Conservation (phyloP, 75 land plant species). For the Pseudotsuga menziesii region DNA sequence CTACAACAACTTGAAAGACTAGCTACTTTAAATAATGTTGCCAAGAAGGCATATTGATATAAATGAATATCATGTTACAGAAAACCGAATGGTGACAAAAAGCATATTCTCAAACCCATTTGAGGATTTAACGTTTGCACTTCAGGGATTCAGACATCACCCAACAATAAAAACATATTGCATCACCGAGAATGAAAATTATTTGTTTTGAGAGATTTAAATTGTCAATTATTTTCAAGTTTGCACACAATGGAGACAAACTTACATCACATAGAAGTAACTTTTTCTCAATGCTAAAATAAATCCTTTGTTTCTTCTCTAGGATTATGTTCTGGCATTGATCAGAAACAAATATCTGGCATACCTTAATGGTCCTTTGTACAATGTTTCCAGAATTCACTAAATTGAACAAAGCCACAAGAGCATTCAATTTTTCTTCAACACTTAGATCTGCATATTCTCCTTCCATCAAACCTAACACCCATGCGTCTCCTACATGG, state of each 20-base stretch:
- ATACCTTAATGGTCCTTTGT: constrained; percentile 54
- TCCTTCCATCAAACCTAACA: constrained; percentile 85
- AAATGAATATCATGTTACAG: background rate
- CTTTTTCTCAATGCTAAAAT: background rate
- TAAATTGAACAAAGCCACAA: constrained; percentile 72
- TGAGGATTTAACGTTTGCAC: background rate
- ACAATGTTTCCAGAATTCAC: constrained; percentile 56
- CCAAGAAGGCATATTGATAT: background rate
- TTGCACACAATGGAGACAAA: background rate
- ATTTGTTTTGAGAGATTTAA: background rate
- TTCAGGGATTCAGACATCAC: background rate
- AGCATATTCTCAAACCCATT: background rate
- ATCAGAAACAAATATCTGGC: background rate
- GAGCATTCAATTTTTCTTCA: constrained; percentile 77
- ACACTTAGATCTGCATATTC: constrained; percentile 87
- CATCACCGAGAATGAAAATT: background rate
- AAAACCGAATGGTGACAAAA: background rate
- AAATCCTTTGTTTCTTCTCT: background rate
- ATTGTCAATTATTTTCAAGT: background rate
- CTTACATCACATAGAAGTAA: background rate
- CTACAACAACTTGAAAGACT: background rate
- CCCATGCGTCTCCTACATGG: constrained; percentile 83
- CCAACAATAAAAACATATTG: background rate
- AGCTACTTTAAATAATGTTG: background rate
- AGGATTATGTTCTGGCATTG: background rate